phyloP scores from a whole-genome alignment of 2,329 filamentous ascomycete genomes.

The Microsporum ferrugineum region DNA sequence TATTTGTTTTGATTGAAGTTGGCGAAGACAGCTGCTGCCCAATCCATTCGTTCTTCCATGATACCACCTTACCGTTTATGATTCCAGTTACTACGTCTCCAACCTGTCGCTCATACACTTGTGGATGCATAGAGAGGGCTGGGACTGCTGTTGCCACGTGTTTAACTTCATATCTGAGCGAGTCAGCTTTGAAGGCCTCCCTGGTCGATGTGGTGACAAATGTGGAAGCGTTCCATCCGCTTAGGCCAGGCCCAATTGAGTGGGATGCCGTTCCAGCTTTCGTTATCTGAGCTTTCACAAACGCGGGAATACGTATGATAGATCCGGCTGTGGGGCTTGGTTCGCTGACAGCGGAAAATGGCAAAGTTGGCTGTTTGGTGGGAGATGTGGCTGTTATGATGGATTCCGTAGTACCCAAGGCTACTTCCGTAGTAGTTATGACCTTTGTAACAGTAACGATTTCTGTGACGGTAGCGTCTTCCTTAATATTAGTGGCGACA shows the following conservation, averaged over 20 bases:
- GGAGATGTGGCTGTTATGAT: neutral
- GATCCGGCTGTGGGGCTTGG: neutral
- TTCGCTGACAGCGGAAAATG: neutral
- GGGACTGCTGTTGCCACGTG: neutral
- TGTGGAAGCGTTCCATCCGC: constrained; percentile 1
- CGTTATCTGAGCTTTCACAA: neutral
- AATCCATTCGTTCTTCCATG: constrained; percentile 7
- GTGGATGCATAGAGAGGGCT: neutral
- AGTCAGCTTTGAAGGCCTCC: neutral
- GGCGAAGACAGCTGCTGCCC: neutral
- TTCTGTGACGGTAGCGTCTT: neutral
- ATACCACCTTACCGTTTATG: constrained; percentile 6
- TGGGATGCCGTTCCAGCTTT: neutral
- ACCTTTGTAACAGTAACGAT: neutral
- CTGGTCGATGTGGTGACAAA: neutral
- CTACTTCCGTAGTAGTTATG: neutral
- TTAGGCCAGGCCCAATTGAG: neutral
- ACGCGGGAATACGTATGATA: neutral
- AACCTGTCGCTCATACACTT: neutral
- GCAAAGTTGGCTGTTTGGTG: neutral
- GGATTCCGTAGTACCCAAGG: neutral
- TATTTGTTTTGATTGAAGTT: neutral
- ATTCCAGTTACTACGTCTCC: constrained; percentile 7
- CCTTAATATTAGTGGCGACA: neutral
- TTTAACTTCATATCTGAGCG: neutral